These are phyloP conservation scores for Globisporangium megalacanthum DNA, from an alignment of 352 stramenopile genomes.

Conservation along the genomic window DNA sequence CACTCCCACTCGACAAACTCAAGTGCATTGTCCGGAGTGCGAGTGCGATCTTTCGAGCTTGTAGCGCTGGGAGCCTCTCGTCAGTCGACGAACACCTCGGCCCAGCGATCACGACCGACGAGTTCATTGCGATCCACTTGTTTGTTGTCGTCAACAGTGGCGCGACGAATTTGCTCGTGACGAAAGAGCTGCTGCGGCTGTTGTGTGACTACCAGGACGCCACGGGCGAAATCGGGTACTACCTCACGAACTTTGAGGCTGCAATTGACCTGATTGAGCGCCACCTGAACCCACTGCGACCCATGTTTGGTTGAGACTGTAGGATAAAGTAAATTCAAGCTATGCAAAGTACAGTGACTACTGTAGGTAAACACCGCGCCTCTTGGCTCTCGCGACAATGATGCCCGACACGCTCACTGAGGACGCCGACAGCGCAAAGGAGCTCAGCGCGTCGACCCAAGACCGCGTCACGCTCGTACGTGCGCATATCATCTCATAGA, in stretches of 20 bases:
- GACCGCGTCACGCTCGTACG: slow-evolving; percentile 40
- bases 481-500: too few relatives aligned
- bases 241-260: slow-evolving; percentile 65
- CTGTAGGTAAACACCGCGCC: too few relatives aligned
- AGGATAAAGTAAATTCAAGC: too few relatives aligned
- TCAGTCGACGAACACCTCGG: slow-evolving; percentile 33
- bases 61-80: slow-evolving; percentile 26
- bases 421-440: too few relatives aligned
- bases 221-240: slow-evolving; percentile 65
- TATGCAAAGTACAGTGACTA: too few relatives aligned
- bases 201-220: slow-evolving; percentile 57
- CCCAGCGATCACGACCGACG: slow-evolving; percentile 50
- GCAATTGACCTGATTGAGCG: slow-evolving; percentile 52
- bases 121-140: slow-evolving; percentile 59
- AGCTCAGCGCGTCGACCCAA: slow-evolving; percentile 19
- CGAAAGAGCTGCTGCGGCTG: slow-evolving; percentile 43
- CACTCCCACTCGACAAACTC: slow-evolving; percentile 63
- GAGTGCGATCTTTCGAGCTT: slow-evolving; percentile 41
- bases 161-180: slow-evolving; percentile 35
- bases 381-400: too few relatives aligned
- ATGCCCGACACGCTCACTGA: too few relatives aligned
- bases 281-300: slow-evolving; percentile 31
- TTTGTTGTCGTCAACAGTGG: slow-evolving; percentile 48
- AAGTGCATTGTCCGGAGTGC: slow-evolving; percentile 61
- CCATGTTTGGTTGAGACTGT: slow-evolving; percentile 21